These are phyloP conservation scores for Sextonia rubra DNA, from an alignment of 164 flowering plant genomes.

Conservation along the genomic window DNA sequence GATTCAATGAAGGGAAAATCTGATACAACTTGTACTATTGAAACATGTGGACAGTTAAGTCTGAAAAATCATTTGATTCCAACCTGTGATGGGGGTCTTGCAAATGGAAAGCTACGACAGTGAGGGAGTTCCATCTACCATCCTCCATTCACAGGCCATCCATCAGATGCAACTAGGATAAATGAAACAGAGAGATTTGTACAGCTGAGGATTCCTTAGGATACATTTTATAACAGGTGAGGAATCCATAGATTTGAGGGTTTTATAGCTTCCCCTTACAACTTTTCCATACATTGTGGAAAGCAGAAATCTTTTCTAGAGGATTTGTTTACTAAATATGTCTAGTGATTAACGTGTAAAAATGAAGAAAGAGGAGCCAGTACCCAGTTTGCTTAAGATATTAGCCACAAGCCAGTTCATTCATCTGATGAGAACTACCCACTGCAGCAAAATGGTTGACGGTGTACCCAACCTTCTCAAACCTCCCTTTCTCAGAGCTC, in stretches of 20 bases:
- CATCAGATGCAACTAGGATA: background rate
- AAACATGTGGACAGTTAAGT: background rate
- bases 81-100: background rate
- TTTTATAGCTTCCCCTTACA: too few relatives aligned
- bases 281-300: background rate
- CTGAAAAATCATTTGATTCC: background rate
- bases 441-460: conserved; percentile 71
- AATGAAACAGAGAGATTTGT: background rate
- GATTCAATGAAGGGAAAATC: background rate
- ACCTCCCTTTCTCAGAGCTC: conserved; percentile 59
- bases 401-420: background rate
- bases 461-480: conserved; percentile 77
- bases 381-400: background rate
- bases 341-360: background rate
- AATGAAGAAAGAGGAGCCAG: background rate
- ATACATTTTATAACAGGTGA: too few relatives aligned
- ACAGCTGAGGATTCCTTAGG: too few relatives aligned
- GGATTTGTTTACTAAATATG: background rate
- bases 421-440: background rate
- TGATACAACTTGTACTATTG: background rate
- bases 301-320: background rate
- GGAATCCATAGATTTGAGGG: too few relatives aligned
- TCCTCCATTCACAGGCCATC: background rate
- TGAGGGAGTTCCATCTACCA: background rate
- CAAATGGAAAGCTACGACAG: background rate